Conservation (phyloP, 1,284 basidiomycete species). For the Fomitopsis palustris region DNA sequence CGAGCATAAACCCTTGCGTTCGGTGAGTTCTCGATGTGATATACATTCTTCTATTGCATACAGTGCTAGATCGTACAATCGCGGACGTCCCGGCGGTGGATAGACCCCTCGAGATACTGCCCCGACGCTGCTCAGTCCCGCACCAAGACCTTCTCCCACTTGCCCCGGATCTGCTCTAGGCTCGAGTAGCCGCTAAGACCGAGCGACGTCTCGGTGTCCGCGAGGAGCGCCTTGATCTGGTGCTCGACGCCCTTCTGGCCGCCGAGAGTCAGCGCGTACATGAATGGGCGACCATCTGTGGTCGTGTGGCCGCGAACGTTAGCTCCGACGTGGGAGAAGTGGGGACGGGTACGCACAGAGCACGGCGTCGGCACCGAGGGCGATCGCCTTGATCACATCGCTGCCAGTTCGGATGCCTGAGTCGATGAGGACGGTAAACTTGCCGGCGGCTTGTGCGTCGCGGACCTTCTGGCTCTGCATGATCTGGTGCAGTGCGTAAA, state of each 20-base stretch:
- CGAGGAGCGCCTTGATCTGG: slow-evolving; percentile 46
- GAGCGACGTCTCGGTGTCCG: slow-evolving; percentile 54
- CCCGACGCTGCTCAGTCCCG: not conserved
- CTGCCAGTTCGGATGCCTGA: slow-evolving; percentile 76
- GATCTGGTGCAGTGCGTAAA: slow-evolving; percentile 65
- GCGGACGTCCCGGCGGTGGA: not conserved
- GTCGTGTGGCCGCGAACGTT: slow-evolving; percentile 42
- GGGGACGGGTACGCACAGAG: slow-evolving; percentile 53
- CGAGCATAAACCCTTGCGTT: not conserved
- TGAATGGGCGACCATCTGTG: slow-evolving; percentile 44
- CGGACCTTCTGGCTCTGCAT: slow-evolving; percentile 54
- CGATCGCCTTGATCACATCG: slow-evolving; percentile 77
- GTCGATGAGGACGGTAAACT: slow-evolving; percentile 74
- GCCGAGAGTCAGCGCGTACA: slow-evolving; percentile 51
- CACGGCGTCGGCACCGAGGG: slow-evolving; percentile 67
- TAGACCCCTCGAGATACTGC: not conserved
- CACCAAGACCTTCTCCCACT: slow-evolving; percentile 22
- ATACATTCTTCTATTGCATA: not conserved
- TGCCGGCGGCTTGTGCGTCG: slow-evolving; percentile 51
- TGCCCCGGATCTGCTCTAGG: slow-evolving; percentile 36
- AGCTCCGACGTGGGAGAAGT: slow-evolving; percentile 44
- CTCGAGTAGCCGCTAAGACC: slow-evolving; percentile 40
- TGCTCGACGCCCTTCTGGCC: slow-evolving; percentile 54
- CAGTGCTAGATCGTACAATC: not conserved
- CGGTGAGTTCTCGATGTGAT: not conserved